Evolutionary conservation across 192 early-diverging fungal genomes (phyloP).

Genomic region (Entrophospora sp.): DNA sequence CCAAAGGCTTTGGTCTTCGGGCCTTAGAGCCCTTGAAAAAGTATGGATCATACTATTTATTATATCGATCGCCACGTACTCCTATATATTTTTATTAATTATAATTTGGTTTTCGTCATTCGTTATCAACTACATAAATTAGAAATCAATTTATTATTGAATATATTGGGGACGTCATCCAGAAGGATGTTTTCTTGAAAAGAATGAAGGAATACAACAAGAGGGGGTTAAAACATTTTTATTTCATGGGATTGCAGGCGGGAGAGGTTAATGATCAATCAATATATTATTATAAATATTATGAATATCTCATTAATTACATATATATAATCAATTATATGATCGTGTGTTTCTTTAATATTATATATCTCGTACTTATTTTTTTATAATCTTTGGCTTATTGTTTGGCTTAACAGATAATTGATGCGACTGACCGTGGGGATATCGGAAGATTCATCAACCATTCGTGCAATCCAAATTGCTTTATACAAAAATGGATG

Average conservation of each 20-base stretch:
- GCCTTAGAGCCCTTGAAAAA: slow-evolving; percentile 52
- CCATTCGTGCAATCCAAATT: slow-evolving; percentile 95
- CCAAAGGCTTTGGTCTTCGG: slow-evolving; percentile 92
- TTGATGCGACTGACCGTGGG: slow-evolving; percentile 91
- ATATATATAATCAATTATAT: neutral
- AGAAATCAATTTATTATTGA: slow-evolving; percentile 93
- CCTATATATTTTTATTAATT: neutral
- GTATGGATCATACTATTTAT: slow-evolving; percentile 32
- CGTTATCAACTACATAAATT: neutral
- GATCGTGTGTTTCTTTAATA: too few relatives aligned
- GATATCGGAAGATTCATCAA: slow-evolving; percentile 96
- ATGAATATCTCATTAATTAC: too few relatives aligned
- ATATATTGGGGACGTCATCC: slow-evolving; percentile 93
- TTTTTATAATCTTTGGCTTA: slow-evolving; percentile 22
- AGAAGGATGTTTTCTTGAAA: slow-evolving; percentile 71
- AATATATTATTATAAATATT: neutral
- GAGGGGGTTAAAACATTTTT: slow-evolving; percentile 85
- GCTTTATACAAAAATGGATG: slow-evolving; percentile 94
- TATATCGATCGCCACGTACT: neutral
- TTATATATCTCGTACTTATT: neutral
- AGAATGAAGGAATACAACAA: slow-evolving; percentile 73
- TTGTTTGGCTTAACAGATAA: too few relatives aligned
- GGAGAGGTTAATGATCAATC: slow-evolving; percentile 55
- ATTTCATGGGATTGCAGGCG: slow-evolving; percentile 94
- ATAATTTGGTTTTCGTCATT: neutral